Base-by-base conservation (phyloP, 345 rosid genomes). In the Eutrema japonicum region DNA sequence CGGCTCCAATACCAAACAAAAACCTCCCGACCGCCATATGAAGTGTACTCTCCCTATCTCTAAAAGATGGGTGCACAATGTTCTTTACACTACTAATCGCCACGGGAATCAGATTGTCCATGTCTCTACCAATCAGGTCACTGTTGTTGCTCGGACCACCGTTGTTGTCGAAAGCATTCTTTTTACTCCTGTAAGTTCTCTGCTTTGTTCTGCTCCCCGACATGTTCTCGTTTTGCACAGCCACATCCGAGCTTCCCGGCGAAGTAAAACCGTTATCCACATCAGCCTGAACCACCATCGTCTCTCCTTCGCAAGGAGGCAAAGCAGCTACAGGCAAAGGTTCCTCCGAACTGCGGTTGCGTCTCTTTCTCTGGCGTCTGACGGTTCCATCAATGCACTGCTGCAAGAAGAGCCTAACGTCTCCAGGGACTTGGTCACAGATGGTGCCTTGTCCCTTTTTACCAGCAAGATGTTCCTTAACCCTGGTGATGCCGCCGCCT, bases 401-500 rank as follows among this genome's bases (percentile, higher is more conserved):
- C 52, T 83, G 92, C 91, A 94, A 85, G 18, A 64, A 18, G 9
- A 74, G 55, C 72, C 85, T 83, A 62, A 94, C 93, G 54, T 87
- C 91, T 8, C 68, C 51, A 0, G 96, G 92, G 59, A 88, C 95
- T 12, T 70, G 85, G 37, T 76, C 77, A 71, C 98, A 94, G 67
- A 87, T 89, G 2, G 93, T 77, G 0, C 91, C 98, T 66, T 88
- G 87, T 35, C 97, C 97, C 83, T 91, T 94, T 8, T 83, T 89
- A 43, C 96, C 89, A 0, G 98, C 96, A 37, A 94, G 86, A 73
- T 94, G 97, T 57, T 94, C 97, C 81, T 94, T 94, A 67, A 94
- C 85, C 80, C 98, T 87, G 13, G 93, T 89, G 66, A 94, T 91
- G 43, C 98, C 98, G 37, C 96, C 98, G 8, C 98, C 98, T 80